Evolutionary conservation across 208 protist species (phyloP), one percentile per base, ranked within the genome.

Genomic region (Porcisia hertigi): DNA sequence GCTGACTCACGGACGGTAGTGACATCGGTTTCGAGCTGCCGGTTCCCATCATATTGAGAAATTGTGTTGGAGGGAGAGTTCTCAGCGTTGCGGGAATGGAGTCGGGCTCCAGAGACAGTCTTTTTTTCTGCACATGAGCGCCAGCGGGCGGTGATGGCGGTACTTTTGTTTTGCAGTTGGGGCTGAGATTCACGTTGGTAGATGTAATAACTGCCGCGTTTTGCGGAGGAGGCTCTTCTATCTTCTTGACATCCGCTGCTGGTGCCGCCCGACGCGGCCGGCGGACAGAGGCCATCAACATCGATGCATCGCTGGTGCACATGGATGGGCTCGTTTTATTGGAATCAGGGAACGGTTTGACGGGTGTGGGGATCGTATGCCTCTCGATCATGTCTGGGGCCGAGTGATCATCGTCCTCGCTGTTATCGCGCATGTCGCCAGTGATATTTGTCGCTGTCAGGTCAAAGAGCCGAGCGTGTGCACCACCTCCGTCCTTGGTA

Each of bases 201-300:
- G 70, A 1, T 18, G 49, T 11, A 7, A 16, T 43, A 23, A 64
- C 47, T 30, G 58, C 30, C 2, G 23, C 25, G 39, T 9, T 58
- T 43, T 11, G 20, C 2, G 36, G 14, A 4, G 7, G 52, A 36
- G 39, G 39, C 6, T 20, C 11, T 5, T 34, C 12, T 9, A 45
- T 3, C 16, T 67, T 69, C 36, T 49, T 60, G 4, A 75, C 14
- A 0, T 69, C 52, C 36, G 69, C 3, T 16, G 70, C 57, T 6
- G n/a, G 70, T 34, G 5, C 76, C 0, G 2, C 39, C 6, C 62
- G 76, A 4, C 70, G 69, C 36, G 70, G 49, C 62, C 71, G 76
- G n/a, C 71, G 76, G 0, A 80, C 76, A 6, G 76, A 75, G 36
- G 76, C 76, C 3, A 80, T 75, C 4, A 71, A 43, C 2, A 62